These are phyloP conservation scores for Arabidopsis lyrata DNA, from an alignment of 441 rosid genomes.

Conservation along the genomic window DNA sequence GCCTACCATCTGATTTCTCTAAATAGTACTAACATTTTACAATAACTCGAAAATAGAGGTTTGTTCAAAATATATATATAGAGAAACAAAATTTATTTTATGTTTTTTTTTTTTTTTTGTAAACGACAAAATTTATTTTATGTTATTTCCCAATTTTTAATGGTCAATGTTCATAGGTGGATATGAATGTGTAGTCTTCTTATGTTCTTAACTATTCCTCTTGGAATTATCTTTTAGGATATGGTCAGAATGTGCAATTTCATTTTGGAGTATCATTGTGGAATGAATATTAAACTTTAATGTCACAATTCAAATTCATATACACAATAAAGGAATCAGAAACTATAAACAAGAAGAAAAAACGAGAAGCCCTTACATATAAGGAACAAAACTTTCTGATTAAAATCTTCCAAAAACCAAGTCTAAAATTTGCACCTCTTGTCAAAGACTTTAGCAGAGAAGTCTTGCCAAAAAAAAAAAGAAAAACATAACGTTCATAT, in stretches of 20 bases:
- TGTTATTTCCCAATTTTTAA: background rate
- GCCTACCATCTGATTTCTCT: constrained; percentile 34
- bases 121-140: background rate
- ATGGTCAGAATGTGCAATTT: background rate
- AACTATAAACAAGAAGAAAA: too few relatives aligned
- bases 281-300: too few relatives aligned
- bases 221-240: background rate
- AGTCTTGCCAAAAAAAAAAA: too few relatives aligned
- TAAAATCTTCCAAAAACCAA: too few relatives aligned
- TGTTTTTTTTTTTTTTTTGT: constrained; percentile 2
- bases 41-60: constrained; percentile 6
- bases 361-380: too few relatives aligned
- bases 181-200: background rate
- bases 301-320: too few relatives aligned
- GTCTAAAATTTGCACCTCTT: too few relatives aligned
- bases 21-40: constrained; percentile 14
- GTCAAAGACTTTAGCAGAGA: too few relatives aligned
- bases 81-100: background rate
- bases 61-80: too few relatives aligned
- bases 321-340: too few relatives aligned
- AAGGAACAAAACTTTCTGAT: too few relatives aligned
- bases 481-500: background rate
- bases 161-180: constrained; percentile 12
- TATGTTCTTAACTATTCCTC: background rate
- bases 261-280: background rate